Evolutionary conservation across 768 basidiomycete genomes (phyloP).

Genomic region (Mycena galopus): DNA sequence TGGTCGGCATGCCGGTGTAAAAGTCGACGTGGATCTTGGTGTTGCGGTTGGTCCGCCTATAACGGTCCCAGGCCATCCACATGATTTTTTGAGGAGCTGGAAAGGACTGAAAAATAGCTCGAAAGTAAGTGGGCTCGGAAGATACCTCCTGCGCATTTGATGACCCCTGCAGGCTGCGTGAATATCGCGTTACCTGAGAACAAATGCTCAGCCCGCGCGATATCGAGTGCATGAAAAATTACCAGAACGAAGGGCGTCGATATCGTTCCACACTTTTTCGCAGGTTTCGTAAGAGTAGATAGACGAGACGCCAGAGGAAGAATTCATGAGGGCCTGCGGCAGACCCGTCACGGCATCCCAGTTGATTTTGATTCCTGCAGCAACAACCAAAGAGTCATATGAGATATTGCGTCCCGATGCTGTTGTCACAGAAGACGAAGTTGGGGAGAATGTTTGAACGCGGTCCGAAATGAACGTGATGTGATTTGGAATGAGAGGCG

Average conservation of each 20-base stretch:
- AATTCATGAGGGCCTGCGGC: conserved; percentile 79
- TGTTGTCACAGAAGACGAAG: conserved; percentile 79
- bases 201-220: too few species aligned
- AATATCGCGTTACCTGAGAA: conserved; percentile 81
- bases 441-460: conserved; percentile 82
- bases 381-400: conserved; percentile 92
- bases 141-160: conserved; percentile 94
- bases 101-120: background rate
- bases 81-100: conserved; percentile 91
- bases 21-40: conserved; percentile 78
- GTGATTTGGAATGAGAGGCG: conserved; percentile 79
- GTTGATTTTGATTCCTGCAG: conserved; percentile 90
- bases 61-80: conserved; percentile 97
- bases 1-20: conserved; percentile 91
- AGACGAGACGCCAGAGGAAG: conserved; percentile 85
- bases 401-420: conserved; percentile 74
- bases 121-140: background rate
- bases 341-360: conserved; percentile 84
- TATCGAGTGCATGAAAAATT: background rate
- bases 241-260: conserved; percentile 77
- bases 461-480: conserved; percentile 80
- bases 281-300: conserved; percentile 93
- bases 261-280: conserved; percentile 90
- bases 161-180: conserved; percentile 91
- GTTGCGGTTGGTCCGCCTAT: conserved; percentile 68